Evolutionary conservation across 2,329 filamentous ascomycete species (phyloP).

Genomic region (Pestalotiopsis sp.): DNA sequence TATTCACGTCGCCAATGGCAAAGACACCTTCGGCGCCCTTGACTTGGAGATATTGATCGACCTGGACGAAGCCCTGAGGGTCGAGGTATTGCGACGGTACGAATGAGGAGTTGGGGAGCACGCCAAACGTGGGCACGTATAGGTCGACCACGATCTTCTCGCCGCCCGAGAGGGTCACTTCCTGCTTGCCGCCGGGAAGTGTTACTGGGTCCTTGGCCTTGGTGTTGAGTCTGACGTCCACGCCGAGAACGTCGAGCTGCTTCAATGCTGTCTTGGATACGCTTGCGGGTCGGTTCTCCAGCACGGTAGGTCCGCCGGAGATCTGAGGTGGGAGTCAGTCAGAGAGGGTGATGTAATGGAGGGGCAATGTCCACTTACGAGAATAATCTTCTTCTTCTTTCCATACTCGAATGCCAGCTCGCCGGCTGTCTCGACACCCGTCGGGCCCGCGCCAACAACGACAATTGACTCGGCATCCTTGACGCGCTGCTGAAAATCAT

Average conservation of each 20-base stretch:
- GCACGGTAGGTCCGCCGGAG: not conserved
- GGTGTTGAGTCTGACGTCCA: constrained; percentile 14
- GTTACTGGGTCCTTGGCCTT: constrained; percentile 4
- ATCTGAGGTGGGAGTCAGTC: not conserved
- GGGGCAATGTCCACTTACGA: constrained; percentile 12
- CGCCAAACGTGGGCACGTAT: constrained; percentile 32
- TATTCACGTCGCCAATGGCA: constrained; percentile 30
- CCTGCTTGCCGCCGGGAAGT: constrained; percentile 8
- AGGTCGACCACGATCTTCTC: constrained; percentile 29
- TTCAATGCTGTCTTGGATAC: constrained; percentile 13
- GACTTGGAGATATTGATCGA: constrained; percentile 26
- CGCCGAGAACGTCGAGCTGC: constrained; percentile 9
- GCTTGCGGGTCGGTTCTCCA: constrained; percentile 9
- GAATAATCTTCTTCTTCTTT: constrained; percentile 23
- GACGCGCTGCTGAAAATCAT: constrained; percentile 21
- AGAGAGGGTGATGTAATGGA: constrained; percentile 11
- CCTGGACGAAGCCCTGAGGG: constrained; percentile 22
- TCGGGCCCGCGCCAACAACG: constrained; percentile 34
- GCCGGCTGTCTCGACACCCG: constrained; percentile 35
- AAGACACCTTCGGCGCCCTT: constrained; percentile 26
- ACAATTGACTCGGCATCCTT: constrained; percentile 28
- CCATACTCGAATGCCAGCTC: constrained; percentile 31
- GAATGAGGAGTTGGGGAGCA: constrained; percentile 30
- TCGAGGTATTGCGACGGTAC: constrained; percentile 27
- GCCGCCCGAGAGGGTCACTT: constrained; percentile 23